Conservation (phyloP, 2,329 filamentous ascomycete species). For the Shiraia sp. region DNA sequence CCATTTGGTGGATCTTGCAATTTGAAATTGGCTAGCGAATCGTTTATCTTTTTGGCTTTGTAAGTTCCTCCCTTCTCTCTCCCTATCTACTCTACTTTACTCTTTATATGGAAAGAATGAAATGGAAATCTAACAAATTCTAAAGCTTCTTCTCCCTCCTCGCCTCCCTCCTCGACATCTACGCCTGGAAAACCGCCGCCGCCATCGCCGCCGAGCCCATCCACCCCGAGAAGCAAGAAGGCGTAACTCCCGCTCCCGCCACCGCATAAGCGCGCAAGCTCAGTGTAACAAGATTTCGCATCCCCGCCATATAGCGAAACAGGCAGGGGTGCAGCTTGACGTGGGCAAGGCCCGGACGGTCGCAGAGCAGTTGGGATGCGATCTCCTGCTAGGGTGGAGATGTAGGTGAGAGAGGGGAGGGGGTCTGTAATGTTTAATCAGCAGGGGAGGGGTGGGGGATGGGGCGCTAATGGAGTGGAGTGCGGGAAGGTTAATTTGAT, state of each 20-base stretch:
- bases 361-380: too few relatives aligned
- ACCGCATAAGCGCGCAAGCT: neutral
- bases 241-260: neutral
- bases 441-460: too few relatives aligned
- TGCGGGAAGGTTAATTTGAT: too few relatives aligned
- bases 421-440: too few relatives aligned
- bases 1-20: conserved; percentile 42
- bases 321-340: too few relatives aligned
- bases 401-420: too few relatives aligned
- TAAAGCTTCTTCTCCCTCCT: conserved; percentile 48
- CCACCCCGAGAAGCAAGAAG: conserved; percentile 11
- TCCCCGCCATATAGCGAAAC: too few relatives aligned
- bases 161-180: conserved; percentile 43
- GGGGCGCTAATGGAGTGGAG: too few relatives aligned
- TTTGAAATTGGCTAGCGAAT: conserved; percentile 47
- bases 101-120: conserved; percentile 8
- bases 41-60: conserved; percentile 53
- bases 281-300: too few relatives aligned
- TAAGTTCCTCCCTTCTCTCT: conserved; percentile 45
- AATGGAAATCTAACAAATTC: conserved; percentile 26
- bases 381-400: too few relatives aligned
- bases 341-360: too few relatives aligned
- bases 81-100: conserved; percentile 45
- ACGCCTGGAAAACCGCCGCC: conserved; percentile 12
- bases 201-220: conserved; percentile 5